Evolutionary conservation across 1,139 yeast species (phyloP).

Genomic region (Candida sanyaensis): DNA sequence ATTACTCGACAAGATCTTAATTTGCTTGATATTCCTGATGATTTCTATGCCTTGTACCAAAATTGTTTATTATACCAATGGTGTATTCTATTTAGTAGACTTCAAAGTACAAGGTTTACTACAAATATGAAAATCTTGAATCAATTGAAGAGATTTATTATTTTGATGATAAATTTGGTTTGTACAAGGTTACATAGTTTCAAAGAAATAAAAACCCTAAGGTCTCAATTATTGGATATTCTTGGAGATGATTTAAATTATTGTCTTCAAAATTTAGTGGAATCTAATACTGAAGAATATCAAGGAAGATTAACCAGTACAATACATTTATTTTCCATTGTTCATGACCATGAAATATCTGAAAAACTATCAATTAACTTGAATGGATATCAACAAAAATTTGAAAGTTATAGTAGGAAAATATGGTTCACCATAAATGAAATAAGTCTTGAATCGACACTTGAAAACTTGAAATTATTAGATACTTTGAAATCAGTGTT

Average conservation of each 20-base stretch:
- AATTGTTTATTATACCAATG: constrained; percentile 28
- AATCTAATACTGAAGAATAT: constrained; percentile 1
- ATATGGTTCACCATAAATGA: constrained; percentile 34
- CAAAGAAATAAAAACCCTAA: constrained; percentile 22
- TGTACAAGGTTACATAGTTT: constrained; percentile 31
- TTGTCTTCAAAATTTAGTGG: constrained; percentile 13
- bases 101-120: constrained; percentile 24
- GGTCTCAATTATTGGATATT: constrained; percentile 16
- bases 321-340: constrained; percentile 35
- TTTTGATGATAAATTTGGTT: constrained; percentile 32
- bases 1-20: constrained; percentile 13
- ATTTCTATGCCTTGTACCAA: neutral
- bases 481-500: constrained; percentile 33
- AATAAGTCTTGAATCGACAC: constrained; percentile 9
- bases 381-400: constrained; percentile 24
- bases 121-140: constrained; percentile 18
- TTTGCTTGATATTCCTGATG: constrained; percentile 9
- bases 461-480: constrained; percentile 13
- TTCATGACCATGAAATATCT: constrained; percentile 41
- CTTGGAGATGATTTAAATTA: constrained; percentile 16
- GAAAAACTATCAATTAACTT: constrained; percentile 28
- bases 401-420: constrained; percentile 36
- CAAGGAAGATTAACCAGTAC: constrained; percentile 14
- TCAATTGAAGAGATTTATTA: constrained; percentile 30
- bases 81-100: constrained; percentile 29